Base-by-base conservation (phyloP, 1,139 yeast species). In the Saccharomyces hybrid region DNA sequence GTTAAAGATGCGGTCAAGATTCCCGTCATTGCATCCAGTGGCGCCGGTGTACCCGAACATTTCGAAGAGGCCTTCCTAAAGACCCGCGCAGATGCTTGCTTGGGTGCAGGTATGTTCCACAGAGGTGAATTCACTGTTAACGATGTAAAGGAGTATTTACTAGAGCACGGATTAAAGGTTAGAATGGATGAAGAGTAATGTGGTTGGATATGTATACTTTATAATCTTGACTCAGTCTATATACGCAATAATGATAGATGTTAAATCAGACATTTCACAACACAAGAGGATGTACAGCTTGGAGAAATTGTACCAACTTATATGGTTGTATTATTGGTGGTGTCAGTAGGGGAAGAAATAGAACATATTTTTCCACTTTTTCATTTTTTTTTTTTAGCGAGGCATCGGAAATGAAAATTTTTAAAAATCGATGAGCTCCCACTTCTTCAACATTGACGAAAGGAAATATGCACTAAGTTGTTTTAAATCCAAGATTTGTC, bases 31-130 rank as follows among this genome's bases (percentile, higher is more conserved):
- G 98, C 99, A 0, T 89, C 97, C 23, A 86, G 95, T 56, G 99
- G 99, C 51, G 99, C 99, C 5, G 99, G 99, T 49, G 82, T 76
- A 44, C 99, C 99, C 2, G 79, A 76, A 55, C 98, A 93, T 73
- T 93, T 93, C 70, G 82, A 81, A 60, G 89, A 91, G 61, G 99
- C 89, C 0, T 93, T 93, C 67, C 77, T 77, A 52, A 78, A 83
- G 48, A 89, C 97, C 29, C 78, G 81, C 3, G 86, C 93, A 2
- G 99, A 93, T 73, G 99, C 99, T 50, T 98, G 99, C 11, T 77
- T 93, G 53, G 99, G 99, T 31, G 99, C 99, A 3, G 99, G 99
- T 49, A 85, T 93, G 83, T 93, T 93, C 76, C 99, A 93, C 75
- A 79, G 98, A 67, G 93, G 87, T 28, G 98, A 91, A 65, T 93